Evolutionary conservation across 345 rosid genomes (phyloP).

Genomic region (Populus ilicifolia): DNA sequence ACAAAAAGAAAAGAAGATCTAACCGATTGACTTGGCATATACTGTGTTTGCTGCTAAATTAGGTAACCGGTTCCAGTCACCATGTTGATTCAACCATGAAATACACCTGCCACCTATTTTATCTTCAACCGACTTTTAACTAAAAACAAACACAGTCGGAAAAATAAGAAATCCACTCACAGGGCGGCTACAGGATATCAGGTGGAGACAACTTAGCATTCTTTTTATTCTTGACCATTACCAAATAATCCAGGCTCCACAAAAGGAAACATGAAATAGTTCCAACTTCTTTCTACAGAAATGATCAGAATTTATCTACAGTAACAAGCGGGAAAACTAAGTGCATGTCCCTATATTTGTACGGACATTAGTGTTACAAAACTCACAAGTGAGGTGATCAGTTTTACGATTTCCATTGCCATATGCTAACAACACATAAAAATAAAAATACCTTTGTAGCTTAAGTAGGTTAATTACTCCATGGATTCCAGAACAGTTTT

Average conservation of each 20-base stretch:
- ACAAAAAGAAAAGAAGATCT: not conserved
- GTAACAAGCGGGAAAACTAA: not conserved
- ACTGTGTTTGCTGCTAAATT: not conserved
- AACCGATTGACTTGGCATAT: not conserved
- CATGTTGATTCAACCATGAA: not conserved
- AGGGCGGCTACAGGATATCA: not conserved
- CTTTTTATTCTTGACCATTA: not conserved
- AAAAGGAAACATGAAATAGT: not conserved
- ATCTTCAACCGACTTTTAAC: not conserved
- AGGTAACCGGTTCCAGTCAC: not conserved
- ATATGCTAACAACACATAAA: not conserved
- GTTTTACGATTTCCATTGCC: not conserved
- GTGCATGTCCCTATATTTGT: not conserved
- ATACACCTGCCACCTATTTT: not conserved
- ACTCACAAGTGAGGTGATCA: not conserved
- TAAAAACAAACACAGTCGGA: not conserved
- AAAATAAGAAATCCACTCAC: not conserved
- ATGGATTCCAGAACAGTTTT: not conserved
- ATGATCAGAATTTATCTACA: slow-evolving; percentile 5
- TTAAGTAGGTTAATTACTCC: not conserved
- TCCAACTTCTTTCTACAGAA: not conserved
- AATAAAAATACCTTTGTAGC: not conserved
- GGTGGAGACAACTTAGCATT: not conserved
- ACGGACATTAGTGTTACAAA: not conserved
- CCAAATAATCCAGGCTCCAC: not conserved